Evolutionary conservation across 345 rosid genomes (phyloP).

Genomic region (Euphorbia pulcherrima): DNA sequence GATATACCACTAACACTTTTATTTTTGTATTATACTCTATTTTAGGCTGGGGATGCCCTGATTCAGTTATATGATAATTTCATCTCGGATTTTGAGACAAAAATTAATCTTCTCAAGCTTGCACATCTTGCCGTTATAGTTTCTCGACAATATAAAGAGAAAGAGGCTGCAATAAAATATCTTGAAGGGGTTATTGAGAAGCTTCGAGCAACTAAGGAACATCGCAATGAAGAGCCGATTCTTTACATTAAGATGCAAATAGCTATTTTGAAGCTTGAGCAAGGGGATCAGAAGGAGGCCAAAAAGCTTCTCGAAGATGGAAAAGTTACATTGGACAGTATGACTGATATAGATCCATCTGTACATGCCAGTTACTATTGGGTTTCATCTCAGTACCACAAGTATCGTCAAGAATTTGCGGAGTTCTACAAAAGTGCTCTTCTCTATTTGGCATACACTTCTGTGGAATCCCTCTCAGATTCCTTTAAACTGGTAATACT

Average conservation of each 20-base stretch:
- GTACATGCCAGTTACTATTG: slow-evolving; percentile 85
- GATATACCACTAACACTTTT: not conserved
- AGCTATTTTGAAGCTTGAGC: slow-evolving; percentile 80
- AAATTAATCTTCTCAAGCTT: slow-evolving; percentile 95
- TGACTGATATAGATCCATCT: slow-evolving; percentile 98
- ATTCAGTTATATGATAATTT: slow-evolving; percentile 88
- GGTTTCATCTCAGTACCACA: slow-evolving; percentile 90
- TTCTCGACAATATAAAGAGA: slow-evolving; percentile 85
- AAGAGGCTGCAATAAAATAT: slow-evolving; percentile 83
- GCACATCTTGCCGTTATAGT: slow-evolving; percentile 93
- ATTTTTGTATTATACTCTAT: slow-evolving; percentile 2
- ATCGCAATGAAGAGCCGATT: slow-evolving; percentile 75
- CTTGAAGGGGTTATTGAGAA: slow-evolving; percentile 87
- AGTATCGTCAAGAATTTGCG: slow-evolving; percentile 78
- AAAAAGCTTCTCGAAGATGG: slow-evolving; percentile 91
- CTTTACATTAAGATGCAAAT: slow-evolving; percentile 86
- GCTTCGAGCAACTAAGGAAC: slow-evolving; percentile 71
- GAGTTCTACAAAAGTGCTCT: slow-evolving; percentile 92
- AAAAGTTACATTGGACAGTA: slow-evolving; percentile 73
- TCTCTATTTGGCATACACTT: slow-evolving; percentile 88
- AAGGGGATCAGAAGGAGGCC: slow-evolving; percentile 83
- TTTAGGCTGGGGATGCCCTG: slow-evolving; percentile 90
- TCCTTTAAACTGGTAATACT: slow-evolving; percentile 83
- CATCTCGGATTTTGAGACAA: slow-evolving; percentile 94
- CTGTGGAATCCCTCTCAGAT: slow-evolving; percentile 88